Evolutionary conservation across 257 asterid species (phyloP).

Genomic region (Nicotiana tomentosiformis): DNA sequence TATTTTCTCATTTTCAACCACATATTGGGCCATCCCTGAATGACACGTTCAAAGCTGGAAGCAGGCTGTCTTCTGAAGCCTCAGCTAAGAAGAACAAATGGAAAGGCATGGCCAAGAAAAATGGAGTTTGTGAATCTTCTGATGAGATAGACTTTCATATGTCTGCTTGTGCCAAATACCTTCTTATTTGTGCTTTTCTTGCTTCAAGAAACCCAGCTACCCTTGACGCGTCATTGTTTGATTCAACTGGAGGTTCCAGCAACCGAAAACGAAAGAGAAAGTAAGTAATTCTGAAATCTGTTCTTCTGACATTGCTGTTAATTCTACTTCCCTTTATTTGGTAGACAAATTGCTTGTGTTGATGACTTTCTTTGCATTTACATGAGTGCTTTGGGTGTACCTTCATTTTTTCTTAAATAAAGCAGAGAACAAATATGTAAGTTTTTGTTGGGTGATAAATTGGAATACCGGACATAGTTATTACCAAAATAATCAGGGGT

Average conservation of each 20-base stretch:
- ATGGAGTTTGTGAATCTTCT: conserved; percentile 33
- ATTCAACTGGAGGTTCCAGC: conserved; percentile 84
- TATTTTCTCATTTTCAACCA: conserved; percentile 62
- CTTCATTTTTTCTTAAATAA: not conserved
- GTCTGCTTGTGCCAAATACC: conserved; percentile 85
- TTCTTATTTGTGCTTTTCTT: conserved; percentile 87
- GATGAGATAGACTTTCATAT: conserved; percentile 65
- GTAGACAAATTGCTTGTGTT: not conserved
- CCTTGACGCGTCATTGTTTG: conserved; percentile 89
- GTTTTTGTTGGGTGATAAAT: not conserved
- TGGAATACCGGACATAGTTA: not conserved
- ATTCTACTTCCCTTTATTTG: not conserved
- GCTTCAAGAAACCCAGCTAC: conserved; percentile 99
- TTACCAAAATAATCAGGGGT: not conserved
- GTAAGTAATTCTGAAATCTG: conserved; percentile 35
- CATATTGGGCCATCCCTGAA: conserved; percentile 50
- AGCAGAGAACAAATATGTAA: not conserved
- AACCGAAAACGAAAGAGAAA: conserved; percentile 72
- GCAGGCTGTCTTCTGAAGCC: conserved; percentile 37
- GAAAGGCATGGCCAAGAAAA: conserved; percentile 38
- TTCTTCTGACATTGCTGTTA: not conserved
- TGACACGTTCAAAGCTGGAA: conserved; percentile 46
- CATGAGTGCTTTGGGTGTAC: not conserved
- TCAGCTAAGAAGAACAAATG: conserved; percentile 31
- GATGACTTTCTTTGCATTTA: not conserved